Base-by-base conservation (phyloP, 2,329 filamentous ascomycete genomes). In the Ophidiomyces ophidiicola region DNA sequence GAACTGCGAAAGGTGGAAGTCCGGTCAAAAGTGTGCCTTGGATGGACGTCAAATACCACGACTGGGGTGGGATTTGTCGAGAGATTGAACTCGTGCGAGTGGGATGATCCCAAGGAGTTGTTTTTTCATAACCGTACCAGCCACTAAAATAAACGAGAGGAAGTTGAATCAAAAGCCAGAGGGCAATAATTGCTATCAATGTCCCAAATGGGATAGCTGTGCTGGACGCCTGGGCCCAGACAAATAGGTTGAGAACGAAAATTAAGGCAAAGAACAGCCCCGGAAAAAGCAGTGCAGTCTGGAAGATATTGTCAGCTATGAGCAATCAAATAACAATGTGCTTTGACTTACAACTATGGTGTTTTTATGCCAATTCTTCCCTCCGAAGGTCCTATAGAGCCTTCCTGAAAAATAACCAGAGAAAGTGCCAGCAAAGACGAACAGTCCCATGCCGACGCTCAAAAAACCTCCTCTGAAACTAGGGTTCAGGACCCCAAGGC, bases 381-480 rank as follows among this genome's bases (percentile, higher is more conserved):
- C 84, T 21, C 81, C 80, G 53, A 90, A 87, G 0, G 82, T 88
- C 62, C 78, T 80, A 68, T 87, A 92, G 1, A 92, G 71, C 21
- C 83, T 72, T 1, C 78, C 80, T 2, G 83, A 90, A 61, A 86
- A 90, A 62, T 92, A 93, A 7, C 85, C 85, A 0, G 84, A 90
- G 57, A 90, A 86, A 4, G 83, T 55, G 6, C 85, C 84, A 1
- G 83, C 84, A 50, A 90, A 79, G 40, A 92, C 70, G 58, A 92
- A 93, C 14, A 93, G 69, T 1, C 82, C 83, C 18, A 87, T 69
- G 5, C 81, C 84, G 28, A 90, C 82, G 51, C 81, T 88, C 55
- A 90, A 72, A 58, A 92, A 93, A 1, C 85, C 84, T 43, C 85
- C 85, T n/a, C 85, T 78, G 68, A 86, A 90, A 57, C 80, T 86